Percentiles rank a stretch among this genome's conserved stretches.
Conservation (phyloP, 2,329 filamentous ascomycete genomes). For the Aspergillus sp. region DNA sequence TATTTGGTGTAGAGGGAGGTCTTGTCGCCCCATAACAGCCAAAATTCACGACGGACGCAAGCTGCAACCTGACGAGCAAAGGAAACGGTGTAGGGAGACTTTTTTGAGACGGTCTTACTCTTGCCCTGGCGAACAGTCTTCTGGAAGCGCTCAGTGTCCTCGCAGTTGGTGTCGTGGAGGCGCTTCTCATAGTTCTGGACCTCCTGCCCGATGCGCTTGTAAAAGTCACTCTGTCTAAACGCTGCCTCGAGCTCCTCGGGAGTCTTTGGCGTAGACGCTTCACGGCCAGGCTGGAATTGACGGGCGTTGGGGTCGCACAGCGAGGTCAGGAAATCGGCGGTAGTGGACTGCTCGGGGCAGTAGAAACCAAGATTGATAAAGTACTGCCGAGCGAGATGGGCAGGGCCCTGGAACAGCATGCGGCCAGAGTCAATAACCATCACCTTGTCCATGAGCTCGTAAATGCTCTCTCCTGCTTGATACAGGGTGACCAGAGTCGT, state of each 20-base stretch:
- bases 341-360: slow-evolving; percentile 65
- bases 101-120: slow-evolving; percentile 69
- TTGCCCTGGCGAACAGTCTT: slow-evolving; percentile 65
- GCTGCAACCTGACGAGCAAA: slow-evolving; percentile 69
- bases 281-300: slow-evolving; percentile 67
- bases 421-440: slow-evolving; percentile 75
- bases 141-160: slow-evolving; percentile 68
- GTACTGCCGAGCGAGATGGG: slow-evolving; percentile 65
- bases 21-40: slow-evolving; percentile 76
- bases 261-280: slow-evolving; percentile 70
- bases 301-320: slow-evolving; percentile 75
- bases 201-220: slow-evolving; percentile 64
- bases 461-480: slow-evolving; percentile 71
- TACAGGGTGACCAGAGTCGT: slow-evolving; percentile 74
- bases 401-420: slow-evolving; percentile 69
- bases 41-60: slow-evolving; percentile 72
- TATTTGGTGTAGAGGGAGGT: slow-evolving; percentile 77
- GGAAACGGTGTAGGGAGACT: slow-evolving; percentile 76
- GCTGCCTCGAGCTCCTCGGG: slow-evolving; percentile 69
- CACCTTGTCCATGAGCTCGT: slow-evolving; percentile 79
- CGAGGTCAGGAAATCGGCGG: slow-evolving; percentile 77
- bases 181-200: slow-evolving; percentile 64
- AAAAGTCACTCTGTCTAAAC: slow-evolving; percentile 67
- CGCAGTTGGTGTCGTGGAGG: slow-evolving; percentile 60
- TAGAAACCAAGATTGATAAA: slow-evolving; percentile 69